phyloP scores from a whole-genome alignment of 768 basidiomycete species.

The Roridomyces roridus region DNA sequence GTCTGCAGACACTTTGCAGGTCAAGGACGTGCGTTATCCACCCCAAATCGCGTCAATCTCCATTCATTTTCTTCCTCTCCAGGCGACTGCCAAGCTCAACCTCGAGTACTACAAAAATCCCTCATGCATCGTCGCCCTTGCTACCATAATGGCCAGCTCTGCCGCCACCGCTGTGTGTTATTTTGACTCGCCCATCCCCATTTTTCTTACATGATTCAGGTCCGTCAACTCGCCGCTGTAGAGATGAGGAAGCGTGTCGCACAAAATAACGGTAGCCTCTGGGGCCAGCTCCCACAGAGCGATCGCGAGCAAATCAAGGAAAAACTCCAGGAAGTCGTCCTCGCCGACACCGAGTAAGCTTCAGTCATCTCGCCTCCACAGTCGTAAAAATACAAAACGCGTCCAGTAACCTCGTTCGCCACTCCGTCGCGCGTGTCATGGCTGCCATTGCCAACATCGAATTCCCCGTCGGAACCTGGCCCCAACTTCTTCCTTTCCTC shows the following conservation, averaged over 20 bases:
- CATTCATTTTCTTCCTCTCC: conserved; percentile 10
- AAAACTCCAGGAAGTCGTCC: conserved; percentile 78
- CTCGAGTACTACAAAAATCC: conserved; percentile 93
- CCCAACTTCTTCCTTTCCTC: conserved; percentile 87
- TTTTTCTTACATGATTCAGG: conserved; percentile 50
- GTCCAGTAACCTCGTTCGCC: conserved; percentile 84
- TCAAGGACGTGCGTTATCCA: conserved; percentile 79
- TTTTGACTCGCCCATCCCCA: conserved; percentile 1
- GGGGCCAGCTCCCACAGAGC: conserved; percentile 72
- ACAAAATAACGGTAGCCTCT: conserved; percentile 80
- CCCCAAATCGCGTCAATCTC: conserved; percentile 14
- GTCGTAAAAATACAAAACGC: conserved; percentile 20
- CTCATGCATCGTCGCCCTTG: conserved; percentile 89
- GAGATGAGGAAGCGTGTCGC: conserved; percentile 93
- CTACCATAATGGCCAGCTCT: conserved; percentile 83
- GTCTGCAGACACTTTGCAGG: conserved; percentile 84
- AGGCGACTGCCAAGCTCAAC: conserved; percentile 94
- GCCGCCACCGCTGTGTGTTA: conserved; percentile 73
- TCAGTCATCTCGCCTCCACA: conserved; percentile 2
- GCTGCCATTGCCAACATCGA: conserved; percentile 93
- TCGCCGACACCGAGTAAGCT: conserved; percentile 79
- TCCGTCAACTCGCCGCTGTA: conserved; percentile 96
- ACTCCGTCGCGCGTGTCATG: conserved; percentile 91
- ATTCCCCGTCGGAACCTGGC: conserved; percentile 80
- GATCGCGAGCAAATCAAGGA: conserved; percentile 86